Evolutionary conservation across 768 basidiomycete species (phyloP).

Genomic region (Hemileccinum rubropunctum): DNA sequence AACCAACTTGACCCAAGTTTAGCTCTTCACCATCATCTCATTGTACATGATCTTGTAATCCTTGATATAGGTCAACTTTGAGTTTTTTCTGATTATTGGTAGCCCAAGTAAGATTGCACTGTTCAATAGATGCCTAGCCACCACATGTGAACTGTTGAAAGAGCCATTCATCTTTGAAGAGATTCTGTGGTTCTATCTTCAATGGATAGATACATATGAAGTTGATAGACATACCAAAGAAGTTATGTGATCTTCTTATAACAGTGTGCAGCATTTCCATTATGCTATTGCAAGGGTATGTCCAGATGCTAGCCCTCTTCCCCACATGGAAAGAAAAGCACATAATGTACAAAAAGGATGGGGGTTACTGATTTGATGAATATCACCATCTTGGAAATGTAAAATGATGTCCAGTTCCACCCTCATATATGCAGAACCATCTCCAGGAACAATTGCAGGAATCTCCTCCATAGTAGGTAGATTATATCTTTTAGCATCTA

Average conservation of each 20-base stretch:
- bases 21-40: slow-evolving; percentile 15
- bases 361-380: too few species aligned
- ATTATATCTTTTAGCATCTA: too few species aligned
- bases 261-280: neutral
- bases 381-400: too few species aligned
- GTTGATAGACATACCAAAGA: slow-evolving; percentile 30
- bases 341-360: slow-evolving; percentile 37
- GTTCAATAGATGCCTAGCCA: slow-evolving; percentile 41
- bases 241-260: slow-evolving; percentile 28
- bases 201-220: slow-evolving; percentile 21
- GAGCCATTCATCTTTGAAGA: slow-evolving; percentile 37
- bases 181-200: slow-evolving; percentile 16
- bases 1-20: slow-evolving; percentile 32
- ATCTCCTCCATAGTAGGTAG: too few species aligned
- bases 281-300: slow-evolving; percentile 9
- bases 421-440: too few species aligned
- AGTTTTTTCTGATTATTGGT: too few species aligned
- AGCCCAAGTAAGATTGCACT: too few species aligned
- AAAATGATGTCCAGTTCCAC: too few species aligned
- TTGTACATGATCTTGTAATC: too few species aligned
- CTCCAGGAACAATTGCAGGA: too few species aligned
- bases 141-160: slow-evolving; percentile 47
- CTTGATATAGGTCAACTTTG: too few species aligned
- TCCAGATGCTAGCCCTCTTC: slow-evolving; percentile 37
- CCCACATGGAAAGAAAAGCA: slow-evolving; percentile 42